These are phyloP conservation scores for Glomus cerebriforme DNA, from an alignment of 192 early-diverging fungal species.

Conservation along the genomic window DNA sequence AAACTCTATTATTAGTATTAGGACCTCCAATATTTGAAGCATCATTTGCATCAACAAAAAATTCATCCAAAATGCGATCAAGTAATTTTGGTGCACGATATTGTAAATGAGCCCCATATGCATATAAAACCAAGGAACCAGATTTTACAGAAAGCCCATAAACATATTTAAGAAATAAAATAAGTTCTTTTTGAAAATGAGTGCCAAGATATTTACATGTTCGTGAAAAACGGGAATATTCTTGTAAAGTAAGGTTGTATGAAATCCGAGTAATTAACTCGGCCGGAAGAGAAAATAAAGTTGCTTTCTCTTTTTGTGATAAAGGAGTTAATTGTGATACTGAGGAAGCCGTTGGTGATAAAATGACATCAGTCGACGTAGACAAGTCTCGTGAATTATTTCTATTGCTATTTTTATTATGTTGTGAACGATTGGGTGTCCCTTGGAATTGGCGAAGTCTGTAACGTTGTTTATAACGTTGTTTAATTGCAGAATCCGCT, in stretches of 20 bases:
- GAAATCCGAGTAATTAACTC: constrained; percentile 42
- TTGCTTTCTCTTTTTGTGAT: background rate
- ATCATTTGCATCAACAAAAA: constrained; percentile 40
- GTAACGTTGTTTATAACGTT: background rate
- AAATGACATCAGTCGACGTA: background rate
- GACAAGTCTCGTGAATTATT: background rate
- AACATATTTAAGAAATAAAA: constrained; percentile 41
- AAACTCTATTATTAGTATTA: background rate
- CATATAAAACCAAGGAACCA: constrained; percentile 47
- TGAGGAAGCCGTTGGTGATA: background rate
- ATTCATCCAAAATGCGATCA: constrained; percentile 49
- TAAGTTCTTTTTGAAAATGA: constrained; percentile 43
- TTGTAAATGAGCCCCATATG: constrained; percentile 46
- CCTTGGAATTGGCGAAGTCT: background rate
- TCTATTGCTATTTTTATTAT: background rate
- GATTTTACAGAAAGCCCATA: constrained; percentile 44
- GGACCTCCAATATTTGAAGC: background rate
- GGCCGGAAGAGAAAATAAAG: constrained; percentile 35
- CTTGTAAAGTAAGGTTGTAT: constrained; percentile 34
- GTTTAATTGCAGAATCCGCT: background rate
- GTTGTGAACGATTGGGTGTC: background rate
- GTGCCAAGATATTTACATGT: constrained; percentile 34
- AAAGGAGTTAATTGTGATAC: background rate
- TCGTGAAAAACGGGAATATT: constrained; percentile 40
- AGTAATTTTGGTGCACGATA: constrained; percentile 40